Percentiles rank a stretch among this genome's conserved stretches.
phyloP scores from a whole-genome alignment of 2,329 filamentous ascomycete species.

The Chalara sp. region DNA sequence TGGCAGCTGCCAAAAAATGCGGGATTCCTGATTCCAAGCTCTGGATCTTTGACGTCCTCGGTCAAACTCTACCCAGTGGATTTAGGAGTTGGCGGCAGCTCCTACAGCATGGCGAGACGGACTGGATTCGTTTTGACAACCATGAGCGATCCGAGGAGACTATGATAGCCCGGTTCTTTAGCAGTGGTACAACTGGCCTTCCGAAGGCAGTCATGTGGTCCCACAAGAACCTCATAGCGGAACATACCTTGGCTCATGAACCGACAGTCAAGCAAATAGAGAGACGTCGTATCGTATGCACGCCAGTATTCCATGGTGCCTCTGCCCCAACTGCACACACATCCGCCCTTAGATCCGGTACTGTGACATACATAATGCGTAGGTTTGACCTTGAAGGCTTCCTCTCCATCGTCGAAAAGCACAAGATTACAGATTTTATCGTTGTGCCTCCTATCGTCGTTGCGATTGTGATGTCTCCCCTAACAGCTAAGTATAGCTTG shows the following conservation, averaged over 20 bases:
- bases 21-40: slow-evolving; percentile 17
- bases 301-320: slow-evolving; percentile 54
- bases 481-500: slow-evolving; percentile 29
- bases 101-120: slow-evolving; percentile 17
- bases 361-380: slow-evolving; percentile 54
- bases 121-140: slow-evolving; percentile 21
- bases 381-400: slow-evolving; percentile 69
- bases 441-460: slow-evolving; percentile 73
- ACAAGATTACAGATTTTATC: slow-evolving; percentile 57
- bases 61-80: slow-evolving; percentile 13
- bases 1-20: slow-evolving; percentile 20
- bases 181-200: background rate
- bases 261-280: slow-evolving; percentile 12
- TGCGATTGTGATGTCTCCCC: slow-evolving; percentile 38
- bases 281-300: slow-evolving; percentile 42
- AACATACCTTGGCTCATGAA: background rate
- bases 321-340: slow-evolving; percentile 68
- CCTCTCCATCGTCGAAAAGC: slow-evolving; percentile 60
- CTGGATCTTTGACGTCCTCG: slow-evolving; percentile 20
- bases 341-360: slow-evolving; percentile 31
- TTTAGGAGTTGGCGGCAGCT: slow-evolving; percentile 16
- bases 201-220: background rate
- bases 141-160: slow-evolving; percentile 5
- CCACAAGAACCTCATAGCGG: background rate
- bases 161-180: background rate